Percentiles rank a stretch among this genome's conserved stretches.
Conservation (phyloP, 2,329 filamentous ascomycete genomes). For the Hymenoscyphus salicellus region DNA sequence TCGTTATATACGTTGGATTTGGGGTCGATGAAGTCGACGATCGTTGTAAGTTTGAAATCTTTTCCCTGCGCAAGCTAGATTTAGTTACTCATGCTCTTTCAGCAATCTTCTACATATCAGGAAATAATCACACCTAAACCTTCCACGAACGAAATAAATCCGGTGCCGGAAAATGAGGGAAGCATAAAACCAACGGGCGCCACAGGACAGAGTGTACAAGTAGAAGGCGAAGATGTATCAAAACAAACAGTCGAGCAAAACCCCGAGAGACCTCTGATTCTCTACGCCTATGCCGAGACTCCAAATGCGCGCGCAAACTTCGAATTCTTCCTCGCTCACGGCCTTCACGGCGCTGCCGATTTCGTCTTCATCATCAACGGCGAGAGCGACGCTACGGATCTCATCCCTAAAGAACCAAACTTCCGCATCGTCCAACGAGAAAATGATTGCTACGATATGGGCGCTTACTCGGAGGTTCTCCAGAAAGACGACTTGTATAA, state of each 20-base stretch:
- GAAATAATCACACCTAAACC: background rate
- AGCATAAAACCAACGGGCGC: too few species aligned
- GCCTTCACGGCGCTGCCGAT: slow-evolving; percentile 25
- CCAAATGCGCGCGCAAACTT: slow-evolving; percentile 21
- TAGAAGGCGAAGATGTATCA: background rate
- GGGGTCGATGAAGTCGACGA: background rate
- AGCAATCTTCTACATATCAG: background rate
- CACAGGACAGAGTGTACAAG: too few species aligned
- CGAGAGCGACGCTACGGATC: slow-evolving; percentile 13
- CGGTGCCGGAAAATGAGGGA: background rate
- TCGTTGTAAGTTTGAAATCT: slow-evolving; percentile 2
- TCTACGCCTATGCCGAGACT: slow-evolving; percentile 26
- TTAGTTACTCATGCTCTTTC: background rate
- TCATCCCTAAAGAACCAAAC: slow-evolving; percentile 21
- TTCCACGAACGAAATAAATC: background rate
- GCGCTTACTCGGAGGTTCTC: slow-evolving; percentile 23
- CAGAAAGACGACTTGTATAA: slow-evolving; percentile 21
- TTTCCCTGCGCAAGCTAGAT: background rate
- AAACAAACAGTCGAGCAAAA: background rate
- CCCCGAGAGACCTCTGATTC: slow-evolving; percentile 6
- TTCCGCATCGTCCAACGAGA: slow-evolving; percentile 20
- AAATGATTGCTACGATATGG: slow-evolving; percentile 29
- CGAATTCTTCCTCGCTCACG: slow-evolving; percentile 28
- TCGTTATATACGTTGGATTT: slow-evolving; percentile 8
- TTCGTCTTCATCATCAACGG: slow-evolving; percentile 31